Evolutionary conservation across 192 early-diverging fungal genomes (phyloP).

Genomic region (Lunasporangiospora selenospora): DNA sequence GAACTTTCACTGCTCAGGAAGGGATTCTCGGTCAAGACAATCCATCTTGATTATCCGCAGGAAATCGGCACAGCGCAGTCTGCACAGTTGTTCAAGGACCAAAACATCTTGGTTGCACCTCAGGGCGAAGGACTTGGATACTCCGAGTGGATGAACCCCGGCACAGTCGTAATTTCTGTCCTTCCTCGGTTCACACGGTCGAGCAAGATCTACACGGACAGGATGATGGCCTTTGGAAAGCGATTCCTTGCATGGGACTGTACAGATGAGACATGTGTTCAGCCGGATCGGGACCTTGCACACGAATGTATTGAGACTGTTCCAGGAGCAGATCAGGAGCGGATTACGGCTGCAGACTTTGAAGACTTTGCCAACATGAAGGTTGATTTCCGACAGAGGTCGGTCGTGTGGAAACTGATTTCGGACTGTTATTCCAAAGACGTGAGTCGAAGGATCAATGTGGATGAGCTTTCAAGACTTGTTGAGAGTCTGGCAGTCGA

Average conservation of each 20-base stretch:
- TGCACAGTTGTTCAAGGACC: constrained; percentile 32
- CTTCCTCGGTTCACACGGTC: constrained; percentile 41
- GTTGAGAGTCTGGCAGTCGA: constrained; percentile 32
- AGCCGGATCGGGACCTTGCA: constrained; percentile 31
- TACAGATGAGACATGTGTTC: constrained; percentile 33
- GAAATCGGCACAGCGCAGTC: constrained; percentile 25
- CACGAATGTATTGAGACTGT: constrained; percentile 41
- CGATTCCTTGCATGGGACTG: constrained; percentile 46
- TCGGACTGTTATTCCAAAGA: constrained; percentile 39
- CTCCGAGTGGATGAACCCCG: constrained; percentile 29
- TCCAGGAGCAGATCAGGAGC: constrained; percentile 10
- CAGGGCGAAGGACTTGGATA: constrained; percentile 42
- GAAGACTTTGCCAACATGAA: constrained; percentile 39
- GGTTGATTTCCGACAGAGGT: constrained; percentile 29
- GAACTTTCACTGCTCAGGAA: constrained; percentile 39
- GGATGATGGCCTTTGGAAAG: constrained; percentile 48
- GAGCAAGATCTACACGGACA: constrained; percentile 44
- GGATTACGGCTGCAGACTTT: constrained; percentile 24
- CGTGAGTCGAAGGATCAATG: constrained; percentile 31
- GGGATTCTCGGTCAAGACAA: constrained; percentile 40
- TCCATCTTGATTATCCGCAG: constrained; percentile 28
- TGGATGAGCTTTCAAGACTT: constrained; percentile 23
- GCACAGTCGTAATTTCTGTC: constrained; percentile 30
- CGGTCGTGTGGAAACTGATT: constrained; percentile 32
- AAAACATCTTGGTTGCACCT: constrained; percentile 36